Evolutionary conservation across 208 protist species (phyloP).

Genomic region (Leptomonas pyrrhocoris): DNA sequence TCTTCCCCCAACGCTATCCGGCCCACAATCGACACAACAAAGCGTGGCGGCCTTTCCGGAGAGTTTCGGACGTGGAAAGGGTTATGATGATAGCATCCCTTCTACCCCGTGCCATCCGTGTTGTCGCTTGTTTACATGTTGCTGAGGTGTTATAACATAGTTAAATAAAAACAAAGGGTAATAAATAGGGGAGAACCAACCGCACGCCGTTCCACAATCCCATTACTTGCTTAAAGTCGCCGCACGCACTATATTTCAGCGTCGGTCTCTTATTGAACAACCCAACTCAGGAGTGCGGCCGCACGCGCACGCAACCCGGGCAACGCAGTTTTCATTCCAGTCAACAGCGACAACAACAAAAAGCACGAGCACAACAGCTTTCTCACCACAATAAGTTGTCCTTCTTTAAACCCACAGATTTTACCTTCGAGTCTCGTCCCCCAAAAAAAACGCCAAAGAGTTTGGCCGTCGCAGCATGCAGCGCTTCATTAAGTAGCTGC

Average conservation of each 20-base stretch:
- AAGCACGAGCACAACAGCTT: conserved; percentile 11
- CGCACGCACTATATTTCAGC: not conserved
- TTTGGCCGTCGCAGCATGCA: not conserved
- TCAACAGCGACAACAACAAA: too few species aligned
- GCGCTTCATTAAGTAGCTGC: too few species aligned
- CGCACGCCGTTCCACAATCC: not conserved
- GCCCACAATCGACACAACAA: too few species aligned
- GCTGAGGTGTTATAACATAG: conserved; percentile 10
- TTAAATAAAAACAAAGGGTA: not conserved
- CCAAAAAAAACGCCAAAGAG: not conserved
- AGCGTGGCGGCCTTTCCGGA: too few species aligned
- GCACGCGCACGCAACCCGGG: not conserved
- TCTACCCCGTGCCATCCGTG: not conserved
- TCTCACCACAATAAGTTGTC: too few species aligned
- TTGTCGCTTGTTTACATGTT: not conserved
- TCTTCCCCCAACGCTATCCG: too few species aligned
- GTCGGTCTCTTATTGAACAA: conserved; percentile 11
- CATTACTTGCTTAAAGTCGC: not conserved
- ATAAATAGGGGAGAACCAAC: not conserved
- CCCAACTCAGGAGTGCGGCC: not conserved
- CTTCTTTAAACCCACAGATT: too few species aligned
- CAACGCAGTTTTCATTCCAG: not conserved
- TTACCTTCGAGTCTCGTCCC: too few species aligned
- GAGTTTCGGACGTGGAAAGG: too few species aligned
- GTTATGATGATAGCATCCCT: too few species aligned